These are phyloP conservation scores for Boletus barrowsii DNA, from an alignment of 768 basidiomycete genomes.

Conservation along the genomic window DNA sequence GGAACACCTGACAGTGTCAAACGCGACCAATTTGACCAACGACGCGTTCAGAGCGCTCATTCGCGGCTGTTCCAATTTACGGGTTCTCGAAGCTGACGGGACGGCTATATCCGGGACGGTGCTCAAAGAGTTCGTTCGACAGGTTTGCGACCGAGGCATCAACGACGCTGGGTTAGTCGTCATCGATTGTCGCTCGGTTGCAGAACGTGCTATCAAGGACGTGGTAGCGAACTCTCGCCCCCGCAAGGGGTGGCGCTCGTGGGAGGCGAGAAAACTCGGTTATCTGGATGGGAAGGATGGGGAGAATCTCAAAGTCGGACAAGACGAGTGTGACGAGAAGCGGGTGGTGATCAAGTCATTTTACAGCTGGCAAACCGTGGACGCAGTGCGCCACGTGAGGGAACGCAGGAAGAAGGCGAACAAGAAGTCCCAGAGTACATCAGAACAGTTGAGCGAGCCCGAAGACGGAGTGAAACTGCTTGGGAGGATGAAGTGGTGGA, in stretches of 20 bases:
- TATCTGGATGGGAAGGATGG: conserved; percentile 71
- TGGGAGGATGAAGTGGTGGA: conserved; percentile 33
- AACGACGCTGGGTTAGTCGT: conserved; percentile 58
- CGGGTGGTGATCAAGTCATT: conserved; percentile 81
- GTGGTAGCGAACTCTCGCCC: conserved; percentile 58
- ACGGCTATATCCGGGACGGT: conserved; percentile 65
- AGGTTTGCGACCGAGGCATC: conserved; percentile 45
- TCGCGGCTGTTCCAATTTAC: conserved; percentile 56
- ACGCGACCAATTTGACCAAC: conserved; percentile 61
- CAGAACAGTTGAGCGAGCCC: conserved; percentile 31
- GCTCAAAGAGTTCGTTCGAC: conserved; percentile 65
- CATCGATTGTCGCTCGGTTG: conserved; percentile 72
- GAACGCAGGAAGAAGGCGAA: conserved; percentile 58
- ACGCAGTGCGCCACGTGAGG: conserved; percentile 63
- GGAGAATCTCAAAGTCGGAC: conserved; percentile 63
- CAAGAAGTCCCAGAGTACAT: conserved; percentile 40
- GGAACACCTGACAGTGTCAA: conserved; percentile 70
- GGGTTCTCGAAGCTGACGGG: conserved; percentile 73
- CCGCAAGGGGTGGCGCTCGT: conserved; percentile 70
- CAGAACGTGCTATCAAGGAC: conserved; percentile 62
- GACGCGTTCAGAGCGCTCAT: conserved; percentile 64
- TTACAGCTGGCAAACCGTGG: conserved; percentile 84
- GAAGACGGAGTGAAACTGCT: conserved; percentile 25
- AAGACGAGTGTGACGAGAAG: conserved; percentile 77
- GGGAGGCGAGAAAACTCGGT: conserved; percentile 63